Base-by-base conservation (phyloP, 2,329 filamentous ascomycete genomes). In the Exophiala alcalophila region DNA sequence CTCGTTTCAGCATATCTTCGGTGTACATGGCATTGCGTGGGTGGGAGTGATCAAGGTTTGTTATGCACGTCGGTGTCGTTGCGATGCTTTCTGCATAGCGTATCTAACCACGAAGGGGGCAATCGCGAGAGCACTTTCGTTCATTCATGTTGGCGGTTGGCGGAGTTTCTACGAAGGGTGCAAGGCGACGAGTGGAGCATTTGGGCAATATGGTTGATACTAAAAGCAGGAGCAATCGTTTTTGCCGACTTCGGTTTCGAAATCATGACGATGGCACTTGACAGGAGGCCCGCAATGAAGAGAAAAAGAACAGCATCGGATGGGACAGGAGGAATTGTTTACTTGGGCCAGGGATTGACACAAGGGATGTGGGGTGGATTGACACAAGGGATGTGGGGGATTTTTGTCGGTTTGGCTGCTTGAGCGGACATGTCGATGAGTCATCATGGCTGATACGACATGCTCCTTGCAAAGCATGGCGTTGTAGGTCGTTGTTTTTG, bases 41-140 rank as follows among this genome's bases (percentile, higher is more conserved):
- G 38, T 27, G 41, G 36, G 46, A 29, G 40, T 36, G 36, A 26
- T 45, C 27, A 30, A 19, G 28, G 32, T 45, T 46, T 33, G 40
- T 46, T 35, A 46, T 52, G 45, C 45, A 49, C 40, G 41, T 34
- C 27, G 45, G 40, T 29, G 45, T 51, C 35, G 26, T 40, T 27
- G 40, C 26, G 41, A 47, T 48, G 31, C 44, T 48, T 45, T n/a
- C 30, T 42, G 46, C 49, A 49, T 49, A 52, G 49, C 45, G 49
- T 48, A 37, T 32, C 32, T 25, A 9, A 7, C 19, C 34, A 34
- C 28, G 33, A 20, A 31, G 34, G 19, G 23, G 35, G 29, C 30
- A 16, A 33, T 27, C 29, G 35, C 35, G 25, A 42, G 19, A 39
- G 37, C 33, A 15, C 10, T 36, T 40, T 34, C 37, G 18, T 39